phyloP scores from a whole-genome alignment of 345 rosid species.

The Fremontodendron californicum region DNA sequence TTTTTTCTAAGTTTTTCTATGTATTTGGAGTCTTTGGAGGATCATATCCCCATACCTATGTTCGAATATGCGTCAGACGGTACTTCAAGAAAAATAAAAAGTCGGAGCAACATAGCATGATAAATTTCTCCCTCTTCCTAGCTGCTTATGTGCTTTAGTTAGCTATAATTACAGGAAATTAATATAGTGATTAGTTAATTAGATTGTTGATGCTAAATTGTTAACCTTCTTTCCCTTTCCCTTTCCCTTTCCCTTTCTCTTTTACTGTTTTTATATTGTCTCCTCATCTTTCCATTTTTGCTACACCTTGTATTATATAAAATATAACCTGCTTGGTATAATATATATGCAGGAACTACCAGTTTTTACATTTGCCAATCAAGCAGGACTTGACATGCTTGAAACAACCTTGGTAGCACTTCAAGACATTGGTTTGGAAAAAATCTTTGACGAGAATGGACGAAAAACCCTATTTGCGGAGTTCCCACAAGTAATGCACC shows the following conservation, averaged over 20 bases:
- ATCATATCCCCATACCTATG: no score
- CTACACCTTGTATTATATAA: background rate
- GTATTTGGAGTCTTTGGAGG: no score
- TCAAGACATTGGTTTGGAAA: constrained; percentile 75
- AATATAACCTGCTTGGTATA: background rate
- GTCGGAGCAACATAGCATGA: no score
- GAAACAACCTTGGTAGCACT: constrained; percentile 85
- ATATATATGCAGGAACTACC: constrained; percentile 49
- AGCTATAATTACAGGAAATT: background rate
- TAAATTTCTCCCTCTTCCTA: background rate
- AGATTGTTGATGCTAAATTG: no score
- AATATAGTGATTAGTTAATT: background rate
- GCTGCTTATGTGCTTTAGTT: background rate
- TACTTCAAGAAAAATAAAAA: no score
- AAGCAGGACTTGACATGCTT: constrained; percentile 97
- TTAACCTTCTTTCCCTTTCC: background rate
- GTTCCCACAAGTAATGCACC: constrained; percentile 82
- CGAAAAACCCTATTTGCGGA: constrained; percentile 64
- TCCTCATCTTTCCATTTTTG: background rate
- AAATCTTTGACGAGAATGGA: constrained; percentile 66
- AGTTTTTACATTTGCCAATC: constrained; percentile 83
- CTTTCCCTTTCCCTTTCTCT: background rate
- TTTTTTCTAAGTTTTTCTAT: no score
- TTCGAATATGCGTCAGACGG: no score
- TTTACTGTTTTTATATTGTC: no score